phyloP scores from a whole-genome alignment of 371 early-diverging fungal genomes.

The Nosema muscidifuracis region DNA sequence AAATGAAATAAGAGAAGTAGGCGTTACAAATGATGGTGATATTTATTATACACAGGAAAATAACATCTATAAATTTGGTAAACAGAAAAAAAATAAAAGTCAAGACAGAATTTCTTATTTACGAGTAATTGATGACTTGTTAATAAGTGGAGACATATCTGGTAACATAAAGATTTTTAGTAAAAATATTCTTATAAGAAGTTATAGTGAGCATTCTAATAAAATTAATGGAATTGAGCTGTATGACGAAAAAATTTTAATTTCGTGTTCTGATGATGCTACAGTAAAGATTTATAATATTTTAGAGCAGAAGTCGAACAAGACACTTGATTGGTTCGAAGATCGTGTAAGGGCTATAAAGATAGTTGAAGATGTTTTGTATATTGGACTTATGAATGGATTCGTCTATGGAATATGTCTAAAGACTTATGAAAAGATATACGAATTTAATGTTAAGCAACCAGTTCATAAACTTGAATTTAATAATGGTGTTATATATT shows the following conservation, averaged over 20 bases:
- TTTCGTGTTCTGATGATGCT: conserved; percentile 36
- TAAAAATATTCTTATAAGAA: conserved; percentile 23
- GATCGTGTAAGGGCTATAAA: conserved; percentile 17
- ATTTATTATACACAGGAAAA: conserved; percentile 13
- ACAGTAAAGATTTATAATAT: conserved; percentile 32
- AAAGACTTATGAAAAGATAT: not conserved
- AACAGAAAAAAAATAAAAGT: conserved; percentile 30
- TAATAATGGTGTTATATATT: conserved; percentile 9
- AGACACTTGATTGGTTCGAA: conserved; percentile 2
- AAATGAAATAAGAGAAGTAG: not conserved
- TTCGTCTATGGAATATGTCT: conserved; percentile 14
- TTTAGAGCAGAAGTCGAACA: conserved; percentile 15
- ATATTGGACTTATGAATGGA: conserved; percentile 24
- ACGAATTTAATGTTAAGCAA: not conserved
- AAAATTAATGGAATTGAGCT: conserved; percentile 32
- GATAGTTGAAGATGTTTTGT: conserved; percentile 15
- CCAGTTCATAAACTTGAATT: conserved; percentile 5
- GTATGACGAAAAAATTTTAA: not conserved
- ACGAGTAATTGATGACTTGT: conserved; percentile 1
- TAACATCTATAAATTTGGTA: not conserved
- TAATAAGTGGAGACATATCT: conserved; percentile 24
- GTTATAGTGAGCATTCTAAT: conserved; percentile 39
- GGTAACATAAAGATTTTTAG: conserved; percentile 32
- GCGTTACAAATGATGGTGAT: not conserved
- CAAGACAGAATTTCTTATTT: conserved; percentile 23